These are phyloP conservation scores for Penicillium aurantiogriseum DNA, from an alignment of 2,329 filamentous ascomycete species.

Conservation along the genomic window DNA sequence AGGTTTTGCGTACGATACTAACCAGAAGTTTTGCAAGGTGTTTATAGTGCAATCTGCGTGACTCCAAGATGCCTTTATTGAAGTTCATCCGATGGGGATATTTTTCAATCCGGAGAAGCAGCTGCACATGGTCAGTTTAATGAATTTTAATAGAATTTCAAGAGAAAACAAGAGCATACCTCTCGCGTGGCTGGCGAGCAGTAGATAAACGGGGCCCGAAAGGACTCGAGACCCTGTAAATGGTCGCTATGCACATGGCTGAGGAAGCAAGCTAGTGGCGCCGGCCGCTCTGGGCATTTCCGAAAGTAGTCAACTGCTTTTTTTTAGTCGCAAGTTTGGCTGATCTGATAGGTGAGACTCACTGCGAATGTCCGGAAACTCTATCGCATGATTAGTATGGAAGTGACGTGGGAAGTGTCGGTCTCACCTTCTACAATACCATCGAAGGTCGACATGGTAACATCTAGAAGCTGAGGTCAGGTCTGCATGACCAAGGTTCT, in stretches of 20 bases:
- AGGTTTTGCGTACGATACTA: slow-evolving; percentile 12
- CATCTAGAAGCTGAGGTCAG: background rate
- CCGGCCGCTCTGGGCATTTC: slow-evolving; percentile 49
- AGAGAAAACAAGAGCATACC: slow-evolving; percentile 35
- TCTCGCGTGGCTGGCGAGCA: slow-evolving; percentile 81
- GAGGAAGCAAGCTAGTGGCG: slow-evolving; percentile 80
- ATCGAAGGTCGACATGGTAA: slow-evolving; percentile 35
- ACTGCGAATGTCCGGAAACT: slow-evolving; percentile 78
- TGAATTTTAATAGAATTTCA: background rate
- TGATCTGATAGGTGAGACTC: slow-evolving; percentile 17
- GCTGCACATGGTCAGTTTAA: slow-evolving; percentile 32
- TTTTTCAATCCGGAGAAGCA: slow-evolving; percentile 76
- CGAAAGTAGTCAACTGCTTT: slow-evolving; percentile 77
- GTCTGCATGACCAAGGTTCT: background rate
- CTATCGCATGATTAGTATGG: slow-evolving; percentile 34
- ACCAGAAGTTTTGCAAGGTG: slow-evolving; percentile 70
- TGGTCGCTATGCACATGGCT: slow-evolving; percentile 94
- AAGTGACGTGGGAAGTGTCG: background rate
- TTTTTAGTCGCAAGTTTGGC: slow-evolving; percentile 7
- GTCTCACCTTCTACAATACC: slow-evolving; percentile 30
- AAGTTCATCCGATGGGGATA: slow-evolving; percentile 80
- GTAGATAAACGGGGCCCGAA: slow-evolving; percentile 81
- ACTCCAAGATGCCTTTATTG: slow-evolving; percentile 72
- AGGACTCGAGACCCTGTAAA: slow-evolving; percentile 72
- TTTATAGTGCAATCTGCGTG: slow-evolving; percentile 70